phyloP scores from a whole-genome alignment of 2,329 filamentous ascomycete species.

The Xylaria sp. region DNA sequence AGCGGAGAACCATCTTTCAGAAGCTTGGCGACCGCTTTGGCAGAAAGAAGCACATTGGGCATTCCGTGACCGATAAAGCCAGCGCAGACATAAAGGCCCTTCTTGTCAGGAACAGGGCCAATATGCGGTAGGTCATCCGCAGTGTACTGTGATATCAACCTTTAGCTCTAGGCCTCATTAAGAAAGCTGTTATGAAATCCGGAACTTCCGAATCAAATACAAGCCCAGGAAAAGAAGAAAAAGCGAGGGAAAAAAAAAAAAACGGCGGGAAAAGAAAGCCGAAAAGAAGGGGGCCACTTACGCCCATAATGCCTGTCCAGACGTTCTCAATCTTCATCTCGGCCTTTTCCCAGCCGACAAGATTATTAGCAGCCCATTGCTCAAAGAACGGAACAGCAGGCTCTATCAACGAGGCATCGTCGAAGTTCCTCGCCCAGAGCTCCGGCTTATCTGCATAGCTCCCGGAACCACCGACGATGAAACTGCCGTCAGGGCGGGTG shows the following conservation, averaged over 20 bases:
- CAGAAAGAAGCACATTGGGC: slow-evolving; percentile 35
- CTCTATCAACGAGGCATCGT: slow-evolving; percentile 53
- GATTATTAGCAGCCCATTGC: slow-evolving; percentile 54
- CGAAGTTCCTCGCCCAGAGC: slow-evolving; percentile 53
- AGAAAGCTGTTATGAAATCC: no score
- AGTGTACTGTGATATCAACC: slow-evolving; percentile 27
- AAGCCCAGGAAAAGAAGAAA: neutral
- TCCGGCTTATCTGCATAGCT: slow-evolving; percentile 42
- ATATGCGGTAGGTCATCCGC: slow-evolving; percentile 33
- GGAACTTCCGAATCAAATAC: no score
- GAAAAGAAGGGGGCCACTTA: slow-evolving; percentile 22
- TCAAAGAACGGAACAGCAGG: slow-evolving; percentile 51
- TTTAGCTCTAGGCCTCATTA: neutral
- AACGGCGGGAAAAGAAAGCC: neutral
- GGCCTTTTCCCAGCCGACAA: slow-evolving; percentile 54
- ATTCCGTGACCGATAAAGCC: slow-evolving; percentile 38
- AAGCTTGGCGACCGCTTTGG: slow-evolving; percentile 33
- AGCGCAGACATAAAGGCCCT: slow-evolving; percentile 33
- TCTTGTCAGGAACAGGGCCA: slow-evolving; percentile 32
- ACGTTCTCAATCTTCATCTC: slow-evolving; percentile 42
- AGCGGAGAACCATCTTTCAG: slow-evolving; percentile 30
- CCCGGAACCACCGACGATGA: slow-evolving; percentile 46
- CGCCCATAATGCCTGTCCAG: slow-evolving; percentile 44
- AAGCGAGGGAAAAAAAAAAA: neutral
- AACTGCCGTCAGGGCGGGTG: slow-evolving; percentile 49